phyloP scores from a whole-genome alignment of 805 yeast genomes.

The Cyberlindnera suaveolens region DNA sequence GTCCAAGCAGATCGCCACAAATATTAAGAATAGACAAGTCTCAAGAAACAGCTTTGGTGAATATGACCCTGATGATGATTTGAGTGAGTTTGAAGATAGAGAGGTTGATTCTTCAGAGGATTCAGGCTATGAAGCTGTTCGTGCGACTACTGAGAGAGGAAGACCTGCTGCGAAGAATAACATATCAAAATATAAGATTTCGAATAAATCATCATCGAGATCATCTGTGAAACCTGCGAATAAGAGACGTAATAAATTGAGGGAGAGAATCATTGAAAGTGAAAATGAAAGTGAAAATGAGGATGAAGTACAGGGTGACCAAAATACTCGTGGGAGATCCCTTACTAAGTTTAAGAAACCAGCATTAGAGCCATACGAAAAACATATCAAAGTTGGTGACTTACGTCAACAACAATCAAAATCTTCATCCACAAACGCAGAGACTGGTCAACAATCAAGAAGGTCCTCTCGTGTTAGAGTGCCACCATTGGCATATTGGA shows the following conservation, averaged over 20 bases:
- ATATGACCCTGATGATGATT: constrained; percentile 2
- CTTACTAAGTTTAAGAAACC: too few species aligned
- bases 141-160: neutral
- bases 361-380: constrained; percentile 3
- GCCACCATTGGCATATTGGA: constrained; percentile 78
- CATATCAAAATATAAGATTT: too few species aligned
- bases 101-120: constrained; percentile 3
- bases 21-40: constrained; percentile 1
- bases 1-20: constrained; percentile 15
- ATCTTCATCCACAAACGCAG: constrained; percentile 6
- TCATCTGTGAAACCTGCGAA: too few species aligned
- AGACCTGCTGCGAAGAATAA: too few species aligned
- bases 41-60: constrained; percentile 4
- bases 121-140: neutral
- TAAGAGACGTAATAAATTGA: too few species aligned
- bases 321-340: neutral
- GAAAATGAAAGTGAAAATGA: constrained; percentile 1
- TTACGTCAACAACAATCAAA: constrained; percentile 15
- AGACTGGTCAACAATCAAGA: constrained; percentile 34
- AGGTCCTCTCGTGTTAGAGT: constrained; percentile 61
- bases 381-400: constrained; percentile 14
- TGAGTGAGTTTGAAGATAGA: constrained; percentile 4
- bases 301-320: neutral
- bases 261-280: too few species aligned
- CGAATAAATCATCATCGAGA: too few species aligned